phyloP scores from a whole-genome alignment of 1,284 basidiomycete species.

The Cryptococcus sp. region DNA sequence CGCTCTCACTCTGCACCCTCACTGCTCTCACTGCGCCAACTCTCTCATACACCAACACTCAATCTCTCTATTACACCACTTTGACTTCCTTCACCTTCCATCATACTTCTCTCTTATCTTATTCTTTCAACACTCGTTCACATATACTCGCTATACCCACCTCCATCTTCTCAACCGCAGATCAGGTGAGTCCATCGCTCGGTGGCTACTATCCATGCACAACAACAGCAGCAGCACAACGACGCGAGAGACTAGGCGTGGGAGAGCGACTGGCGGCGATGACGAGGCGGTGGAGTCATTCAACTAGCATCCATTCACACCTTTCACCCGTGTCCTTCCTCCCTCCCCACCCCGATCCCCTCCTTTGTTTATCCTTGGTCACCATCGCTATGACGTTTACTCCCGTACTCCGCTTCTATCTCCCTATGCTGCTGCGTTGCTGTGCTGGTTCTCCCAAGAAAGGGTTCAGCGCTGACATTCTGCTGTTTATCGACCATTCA shows the following conservation, averaged over 20 bases:
- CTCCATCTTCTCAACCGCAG: too few relatives aligned
- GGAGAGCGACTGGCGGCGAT: background rate
- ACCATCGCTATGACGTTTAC: too few relatives aligned
- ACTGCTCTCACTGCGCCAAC: background rate
- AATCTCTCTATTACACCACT: background rate
- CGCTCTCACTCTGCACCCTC: background rate
- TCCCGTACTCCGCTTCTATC: too few relatives aligned
- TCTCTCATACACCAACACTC: conserved; percentile 1
- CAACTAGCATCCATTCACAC: conserved; percentile 4
- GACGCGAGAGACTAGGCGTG: background rate
- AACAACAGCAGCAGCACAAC: background rate
- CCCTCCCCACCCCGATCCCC: conserved; percentile 6
- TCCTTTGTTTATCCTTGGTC: conserved; percentile 2
- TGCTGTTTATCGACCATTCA: too few relatives aligned
- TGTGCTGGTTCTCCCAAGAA: too few relatives aligned
- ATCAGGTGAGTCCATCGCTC: too few relatives aligned
- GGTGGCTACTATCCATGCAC: too few relatives aligned
- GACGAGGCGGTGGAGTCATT: conserved; percentile 16
- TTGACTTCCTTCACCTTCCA: conserved; percentile 8
- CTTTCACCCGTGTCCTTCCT: conserved; percentile 5
- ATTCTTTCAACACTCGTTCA: background rate
- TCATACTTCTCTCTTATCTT: background rate
- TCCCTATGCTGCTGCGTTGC: too few relatives aligned
- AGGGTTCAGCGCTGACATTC: too few relatives aligned
- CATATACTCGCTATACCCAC: too few relatives aligned